phyloP scores from a whole-genome alignment of 495 filamentous ascomycete genomes.

The Zalerion maritima region DNA sequence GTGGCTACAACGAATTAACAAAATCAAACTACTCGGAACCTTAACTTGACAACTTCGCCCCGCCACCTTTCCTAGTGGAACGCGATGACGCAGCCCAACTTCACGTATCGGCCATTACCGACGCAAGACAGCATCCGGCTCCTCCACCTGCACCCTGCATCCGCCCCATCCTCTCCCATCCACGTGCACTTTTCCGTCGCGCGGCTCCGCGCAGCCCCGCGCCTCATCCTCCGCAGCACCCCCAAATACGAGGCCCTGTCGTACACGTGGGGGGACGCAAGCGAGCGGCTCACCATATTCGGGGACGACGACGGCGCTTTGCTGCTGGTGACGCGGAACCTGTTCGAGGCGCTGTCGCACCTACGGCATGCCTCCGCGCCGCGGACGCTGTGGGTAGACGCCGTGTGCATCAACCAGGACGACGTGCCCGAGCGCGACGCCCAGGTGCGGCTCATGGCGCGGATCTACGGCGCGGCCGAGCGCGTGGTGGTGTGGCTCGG shows the following conservation, averaged over 20 bases:
- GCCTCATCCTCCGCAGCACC: too few relatives aligned
- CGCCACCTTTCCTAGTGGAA: too few relatives aligned
- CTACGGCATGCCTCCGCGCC: background rate
- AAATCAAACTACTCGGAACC: too few relatives aligned
- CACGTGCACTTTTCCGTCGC: too few relatives aligned
- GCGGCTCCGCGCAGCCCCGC: too few relatives aligned
- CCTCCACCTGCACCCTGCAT: too few relatives aligned
- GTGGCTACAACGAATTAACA: too few relatives aligned
- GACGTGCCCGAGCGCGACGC: conserved; percentile 5
- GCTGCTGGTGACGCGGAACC: conserved; percentile 1
- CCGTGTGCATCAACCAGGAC: conserved; percentile 9
- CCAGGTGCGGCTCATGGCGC: conserved; percentile 5
- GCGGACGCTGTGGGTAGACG: conserved; percentile 6
- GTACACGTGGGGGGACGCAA: conserved; percentile 5
- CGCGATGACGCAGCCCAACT: too few relatives aligned
- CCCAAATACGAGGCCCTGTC: conserved; percentile 5
- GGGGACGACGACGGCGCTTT: conserved; percentile 3
- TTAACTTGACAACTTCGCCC: too few relatives aligned
- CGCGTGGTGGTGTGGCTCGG: conserved; percentile 8
- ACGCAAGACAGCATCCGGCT: too few relatives aligned
- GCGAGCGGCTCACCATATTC: conserved; percentile 1
- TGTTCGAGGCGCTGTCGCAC: background rate
- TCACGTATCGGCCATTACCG: too few relatives aligned
- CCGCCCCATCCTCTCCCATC: too few relatives aligned
- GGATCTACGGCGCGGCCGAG: conserved; percentile 4